phyloP scores from a whole-genome alignment of 108 stramenopile species.

The Skeletonema marinoi region DNA sequence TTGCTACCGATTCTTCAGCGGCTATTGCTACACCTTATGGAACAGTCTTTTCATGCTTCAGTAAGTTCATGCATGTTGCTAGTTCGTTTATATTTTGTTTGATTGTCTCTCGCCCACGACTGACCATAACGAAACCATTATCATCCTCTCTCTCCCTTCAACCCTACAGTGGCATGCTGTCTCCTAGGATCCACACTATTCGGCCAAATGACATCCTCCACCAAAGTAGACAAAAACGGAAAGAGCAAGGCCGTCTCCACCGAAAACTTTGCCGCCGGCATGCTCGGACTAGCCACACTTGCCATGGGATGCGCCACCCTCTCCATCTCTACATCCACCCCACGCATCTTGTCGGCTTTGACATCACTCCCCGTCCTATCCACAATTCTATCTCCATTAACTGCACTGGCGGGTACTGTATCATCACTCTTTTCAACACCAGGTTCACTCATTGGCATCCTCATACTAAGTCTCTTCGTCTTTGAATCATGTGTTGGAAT shows the following conservation, averaged over 20 bases:
- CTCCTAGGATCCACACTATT: constrained; percentile 89
- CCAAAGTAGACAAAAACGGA: constrained; percentile 37
- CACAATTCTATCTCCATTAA: constrained; percentile 35
- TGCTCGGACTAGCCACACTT: constrained; percentile 77
- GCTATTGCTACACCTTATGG: constrained; percentile 80
- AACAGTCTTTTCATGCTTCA: constrained; percentile 92
- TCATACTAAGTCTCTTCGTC: constrained; percentile 77
- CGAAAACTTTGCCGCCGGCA: constrained; percentile 74
- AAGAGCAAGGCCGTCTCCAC: constrained; percentile 63
- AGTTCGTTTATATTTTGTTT: background rate
- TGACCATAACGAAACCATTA: background rate
- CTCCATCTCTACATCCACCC: constrained; percentile 27
- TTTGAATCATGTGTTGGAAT: constrained; percentile 98
- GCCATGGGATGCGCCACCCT: constrained; percentile 85
- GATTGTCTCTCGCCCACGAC: background rate
- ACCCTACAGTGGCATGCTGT: constrained; percentile 74
- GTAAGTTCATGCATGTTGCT: background rate
- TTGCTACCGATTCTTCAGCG: constrained; percentile 26
- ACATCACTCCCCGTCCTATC: constrained; percentile 40
- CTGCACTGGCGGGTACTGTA: constrained; percentile 35
- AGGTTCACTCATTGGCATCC: constrained; percentile 36
- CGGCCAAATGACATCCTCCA: constrained; percentile 60
- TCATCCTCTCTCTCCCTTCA: background rate
- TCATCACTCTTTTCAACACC: constrained; percentile 36
- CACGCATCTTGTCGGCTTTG: constrained; percentile 11